Base-by-base conservation (phyloP, 805 yeast species). In the Wickerhamiella kurtzmanii region DNA sequence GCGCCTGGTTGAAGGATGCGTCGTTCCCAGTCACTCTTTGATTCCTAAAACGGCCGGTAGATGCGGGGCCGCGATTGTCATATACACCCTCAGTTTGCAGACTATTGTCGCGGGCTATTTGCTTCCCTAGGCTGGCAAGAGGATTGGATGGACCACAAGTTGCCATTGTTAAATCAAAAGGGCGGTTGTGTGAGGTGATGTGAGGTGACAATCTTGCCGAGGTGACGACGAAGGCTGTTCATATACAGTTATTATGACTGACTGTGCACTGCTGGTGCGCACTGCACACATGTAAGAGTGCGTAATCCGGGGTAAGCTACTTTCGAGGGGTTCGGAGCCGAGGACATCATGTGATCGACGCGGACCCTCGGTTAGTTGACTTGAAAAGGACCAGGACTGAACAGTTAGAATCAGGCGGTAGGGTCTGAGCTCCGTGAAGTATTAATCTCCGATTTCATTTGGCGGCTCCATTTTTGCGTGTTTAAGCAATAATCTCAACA, bases 61-160 rank as follows among this genome's bases (percentile, higher is more conserved):
- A 6, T 6, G 32, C 50, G 37, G 35, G 35, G 4, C 28, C 22
- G 21, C 22, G 42, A 35, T 5, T 41, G 4, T 16, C 28, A 19
- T 22, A 19, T 38, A 43, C 44, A 15, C 37, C 21, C 16, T 52
- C 56, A 16, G 44, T 44, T 17, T 52, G 56, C 19, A 46, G 47
- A n/a, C 52, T 17, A 2, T 49, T 40, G 36, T 52, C 54, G 3
- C 52, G 42, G 32, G 39, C 35, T 11, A 43, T 37, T n/a, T 49
- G 47, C 36, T 38, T 37, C 38, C 50, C 50, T 35, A 49, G 15
- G 39, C 41, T 32, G 22, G 48, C 50, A 32, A 42, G 35, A 9
- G 56, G 48, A 32, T 50, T 52, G 4, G 51, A 22, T 1, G 55
- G 53, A 16, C 55, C 55, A 32, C 56, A 52, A 16, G 48, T 44